Conservation (phyloP, 129 eudicot species). For the Escallonia herrerae region DNA sequence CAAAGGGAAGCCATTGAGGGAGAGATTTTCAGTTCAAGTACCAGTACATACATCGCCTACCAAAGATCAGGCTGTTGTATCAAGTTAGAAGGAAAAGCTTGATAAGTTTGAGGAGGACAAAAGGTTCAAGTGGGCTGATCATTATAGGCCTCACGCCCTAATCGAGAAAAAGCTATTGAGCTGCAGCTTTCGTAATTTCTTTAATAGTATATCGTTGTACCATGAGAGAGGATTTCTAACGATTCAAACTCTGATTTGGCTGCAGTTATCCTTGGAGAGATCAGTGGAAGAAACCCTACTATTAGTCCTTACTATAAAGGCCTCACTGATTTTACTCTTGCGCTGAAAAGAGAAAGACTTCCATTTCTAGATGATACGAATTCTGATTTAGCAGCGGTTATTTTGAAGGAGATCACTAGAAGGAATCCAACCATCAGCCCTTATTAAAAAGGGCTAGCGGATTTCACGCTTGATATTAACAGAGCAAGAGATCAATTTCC, state of each 20-base stretch:
- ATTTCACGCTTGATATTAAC: constrained; percentile 27
- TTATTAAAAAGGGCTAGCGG: constrained; percentile 35
- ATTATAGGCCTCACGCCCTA: constrained; percentile 44
- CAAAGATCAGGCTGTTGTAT: constrained; percentile 11
- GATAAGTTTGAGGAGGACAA: constrained; percentile 29
- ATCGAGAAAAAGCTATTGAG: constrained; percentile 42
- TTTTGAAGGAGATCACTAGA: constrained; percentile 20
- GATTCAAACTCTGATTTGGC: too few species aligned
- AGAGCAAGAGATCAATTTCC: too few species aligned
- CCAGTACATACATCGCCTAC: too few species aligned
- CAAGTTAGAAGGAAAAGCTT: constrained; percentile 19
- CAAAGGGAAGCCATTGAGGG: too few species aligned
- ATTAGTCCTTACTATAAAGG: constrained; percentile 1
- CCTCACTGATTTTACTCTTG: neutral
- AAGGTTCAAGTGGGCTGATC: constrained; percentile 56
- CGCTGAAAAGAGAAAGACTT: neutral
- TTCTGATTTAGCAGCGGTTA: too few species aligned
- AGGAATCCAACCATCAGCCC: constrained; percentile 21
- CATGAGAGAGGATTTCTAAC: too few species aligned
- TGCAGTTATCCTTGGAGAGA: too few species aligned
- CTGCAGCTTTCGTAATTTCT: too few species aligned
- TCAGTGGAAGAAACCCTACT: neutral
- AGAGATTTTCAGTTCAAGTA: too few species aligned
- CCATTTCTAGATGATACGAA: too few species aligned
- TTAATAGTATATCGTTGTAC: too few species aligned